Conservation (phyloP, 495 filamentous ascomycete species). For the Aspergillus biplanus region DNA sequence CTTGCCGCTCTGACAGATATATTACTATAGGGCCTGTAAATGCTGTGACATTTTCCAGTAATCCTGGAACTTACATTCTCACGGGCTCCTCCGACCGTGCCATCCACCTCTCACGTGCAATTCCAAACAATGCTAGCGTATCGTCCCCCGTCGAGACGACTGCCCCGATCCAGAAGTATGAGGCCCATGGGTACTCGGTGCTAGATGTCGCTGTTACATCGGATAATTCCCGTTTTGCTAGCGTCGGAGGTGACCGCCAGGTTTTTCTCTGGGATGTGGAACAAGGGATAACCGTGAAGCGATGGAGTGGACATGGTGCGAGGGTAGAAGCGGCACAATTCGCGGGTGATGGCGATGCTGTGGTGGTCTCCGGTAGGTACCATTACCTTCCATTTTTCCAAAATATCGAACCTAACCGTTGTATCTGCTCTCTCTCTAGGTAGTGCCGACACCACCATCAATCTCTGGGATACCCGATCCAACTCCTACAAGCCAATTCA, state of each 20-base stretch:
- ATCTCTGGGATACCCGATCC: constrained; percentile 79
- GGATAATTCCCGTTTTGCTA: constrained; percentile 81
- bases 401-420: neutral
- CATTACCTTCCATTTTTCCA: neutral
- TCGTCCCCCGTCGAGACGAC: constrained; percentile 41
- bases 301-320: constrained; percentile 74
- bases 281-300: constrained; percentile 69
- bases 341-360: constrained; percentile 66
- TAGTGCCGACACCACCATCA: constrained; percentile 79
- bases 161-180: constrained; percentile 78
- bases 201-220: constrained; percentile 74
- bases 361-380: constrained; percentile 66
- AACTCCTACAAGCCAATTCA: constrained; percentile 72
- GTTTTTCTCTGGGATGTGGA: constrained; percentile 95
- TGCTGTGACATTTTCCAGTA: constrained; percentile 46
- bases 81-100: constrained; percentile 85
- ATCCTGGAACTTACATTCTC: constrained; percentile 60
- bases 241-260: constrained; percentile 81
- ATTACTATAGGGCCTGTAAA: constrained; percentile 40
- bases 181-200: constrained; percentile 88
- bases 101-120: constrained; percentile 78
- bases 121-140: constrained; percentile 45
- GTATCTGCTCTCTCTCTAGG: constrained; percentile 42
- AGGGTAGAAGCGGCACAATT: constrained; percentile 79
- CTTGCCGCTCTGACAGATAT: constrained; percentile 7